Evolutionary conservation across 805 yeast species (phyloP), one percentile per base, ranked within the genome.

Genomic region (Metschnikowia aberdeeniae): DNA sequence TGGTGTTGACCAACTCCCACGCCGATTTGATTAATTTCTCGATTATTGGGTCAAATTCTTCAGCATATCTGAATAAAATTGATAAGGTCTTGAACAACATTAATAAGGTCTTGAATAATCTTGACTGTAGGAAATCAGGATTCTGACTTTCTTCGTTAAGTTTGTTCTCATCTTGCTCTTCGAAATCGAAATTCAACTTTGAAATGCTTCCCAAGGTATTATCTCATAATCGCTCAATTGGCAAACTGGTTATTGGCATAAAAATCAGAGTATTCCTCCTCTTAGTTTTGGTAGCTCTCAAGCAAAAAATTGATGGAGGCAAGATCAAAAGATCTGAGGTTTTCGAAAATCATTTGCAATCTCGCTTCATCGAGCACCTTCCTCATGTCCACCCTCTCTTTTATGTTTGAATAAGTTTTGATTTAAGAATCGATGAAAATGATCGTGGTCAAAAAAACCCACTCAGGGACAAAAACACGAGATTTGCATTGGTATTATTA

Each of bases 61-160:
- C 99, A 44, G 88, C 95, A 64, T 92, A 93, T 61, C 97, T 77
- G 12, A n/a, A n/a, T n/a, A n/a, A n/a, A n/a, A n/a, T n/a, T n/a
- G n/a, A n/a, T n/a, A n/a, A n/a, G n/a, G n/a, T n/a, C n/a, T n/a
- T n/a, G n/a, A n/a, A n/a, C n/a, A n/a, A n/a, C n/a, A n/a, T n/a
- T n/a, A n/a, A n/a, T n/a, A n/a, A n/a, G n/a, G n/a, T n/a, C n/a
- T n/a, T n/a, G n/a, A n/a, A n/a, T n/a, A n/a, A n/a, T n/a, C n/a
- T n/a, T n/a, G 61, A 51, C 30, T 56, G 60, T 24, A 64, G 40
- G 6, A 49, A 13, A 13, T 29, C 46, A 38, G 52, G 39, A 33
- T 39, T 36, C 33, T 35, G 43, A 2, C 28, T 11, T 13, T 44
- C 47, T 13, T 43, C 45, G 1, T 19, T 4, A 32, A 13, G 19